Evolutionary conservation across 805 yeast genomes (phyloP).

Genomic region (Ogataea polymorpha): DNA sequence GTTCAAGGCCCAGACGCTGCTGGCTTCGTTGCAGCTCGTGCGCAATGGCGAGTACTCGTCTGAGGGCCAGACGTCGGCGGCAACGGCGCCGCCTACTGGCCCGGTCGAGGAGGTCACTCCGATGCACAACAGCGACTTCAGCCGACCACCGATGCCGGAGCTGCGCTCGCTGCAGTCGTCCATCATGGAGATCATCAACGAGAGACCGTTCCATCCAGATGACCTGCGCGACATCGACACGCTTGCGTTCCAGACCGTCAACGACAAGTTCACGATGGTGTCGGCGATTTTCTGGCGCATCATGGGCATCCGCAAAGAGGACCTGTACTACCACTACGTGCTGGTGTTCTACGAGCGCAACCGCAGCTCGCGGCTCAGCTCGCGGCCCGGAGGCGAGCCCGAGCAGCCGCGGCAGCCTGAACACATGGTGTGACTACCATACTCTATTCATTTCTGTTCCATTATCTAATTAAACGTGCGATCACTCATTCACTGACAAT

Average conservation of each 20-base stretch:
- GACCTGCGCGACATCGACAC: conserved; percentile 45
- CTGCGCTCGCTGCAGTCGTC: conserved; percentile 20
- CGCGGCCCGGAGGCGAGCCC: neutral
- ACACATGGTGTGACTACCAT: conserved; percentile 7
- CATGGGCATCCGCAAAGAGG: conserved; percentile 51
- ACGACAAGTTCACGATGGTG: conserved; percentile 22
- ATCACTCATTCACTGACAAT: conserved; percentile 41
- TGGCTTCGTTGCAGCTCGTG: conserved; percentile 21
- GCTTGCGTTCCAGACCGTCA: conserved; percentile 40
- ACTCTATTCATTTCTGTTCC: neutral
- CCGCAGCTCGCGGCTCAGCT: conserved; percentile 21
- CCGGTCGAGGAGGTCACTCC: conserved; percentile 5
- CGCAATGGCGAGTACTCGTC: conserved; percentile 14
- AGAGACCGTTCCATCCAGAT: conserved; percentile 39
- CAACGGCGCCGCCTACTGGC: conserved; percentile 5
- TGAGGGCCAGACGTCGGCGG: conserved; percentile 3
- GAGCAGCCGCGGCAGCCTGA: neutral
- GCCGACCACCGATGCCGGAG: conserved; percentile 29
- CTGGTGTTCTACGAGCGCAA: conserved; percentile 32
- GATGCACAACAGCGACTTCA: conserved; percentile 13
- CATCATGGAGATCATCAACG: conserved; percentile 23
- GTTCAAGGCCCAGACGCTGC: conserved; percentile 26
- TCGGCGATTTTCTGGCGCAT: conserved; percentile 46
- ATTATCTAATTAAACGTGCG: conserved; percentile 38
- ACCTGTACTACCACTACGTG: conserved; percentile 53